Base-by-base conservation (phyloP, 2,329 filamentous ascomycete genomes). In the Penicillium psychrosexuale region DNA sequence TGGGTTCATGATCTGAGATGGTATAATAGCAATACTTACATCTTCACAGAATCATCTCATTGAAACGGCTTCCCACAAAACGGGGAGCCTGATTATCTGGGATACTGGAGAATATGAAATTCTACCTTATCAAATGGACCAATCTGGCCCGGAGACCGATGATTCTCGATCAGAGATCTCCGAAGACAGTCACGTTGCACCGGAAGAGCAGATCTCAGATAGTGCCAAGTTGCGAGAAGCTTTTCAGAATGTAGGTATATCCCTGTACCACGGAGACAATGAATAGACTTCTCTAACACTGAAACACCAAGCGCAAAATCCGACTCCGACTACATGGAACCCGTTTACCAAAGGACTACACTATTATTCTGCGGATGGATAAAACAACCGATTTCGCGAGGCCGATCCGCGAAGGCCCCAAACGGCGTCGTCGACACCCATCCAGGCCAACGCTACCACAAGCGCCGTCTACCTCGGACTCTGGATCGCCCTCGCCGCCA, bases 51-150 rank as follows among this genome's bases (percentile, higher is more conserved):
- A 84, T 56, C 83, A 86, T 60, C 76, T 86, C 8, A 78, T 84
- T 50, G 84, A 86, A 63, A 83, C 81, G 1, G 83, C 78, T 3
- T 83, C 81, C 2, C 30, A 64, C 1, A 69, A 72, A 13, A 84
- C 82, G 3, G 84, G 83, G 2, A 84, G 81, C 8, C 75, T 86
- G 55, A 72, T 86, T 9, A 81, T 86, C 38, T 86, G 84, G 84
- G 84, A 86, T 61, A 84, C 81, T 1, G 84, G 83, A 2, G 80
- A 80, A 31, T 86, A 84, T 61, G 75, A 77, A 40, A 66, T 86
- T 11, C 71, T 86, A 12, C 77, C 80, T 8, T 73, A 77, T 47
- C 63, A 72, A 45, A 65, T 65, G 0, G 66, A 73, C 3, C 55
- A 55, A 2, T 58, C 58, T 1, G 67, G 69, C 37, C 73, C 73